These are phyloP conservation scores for Panicum miliaceum DNA, from an alignment of 176 grass and related monocot species.

Conservation along the genomic window DNA sequence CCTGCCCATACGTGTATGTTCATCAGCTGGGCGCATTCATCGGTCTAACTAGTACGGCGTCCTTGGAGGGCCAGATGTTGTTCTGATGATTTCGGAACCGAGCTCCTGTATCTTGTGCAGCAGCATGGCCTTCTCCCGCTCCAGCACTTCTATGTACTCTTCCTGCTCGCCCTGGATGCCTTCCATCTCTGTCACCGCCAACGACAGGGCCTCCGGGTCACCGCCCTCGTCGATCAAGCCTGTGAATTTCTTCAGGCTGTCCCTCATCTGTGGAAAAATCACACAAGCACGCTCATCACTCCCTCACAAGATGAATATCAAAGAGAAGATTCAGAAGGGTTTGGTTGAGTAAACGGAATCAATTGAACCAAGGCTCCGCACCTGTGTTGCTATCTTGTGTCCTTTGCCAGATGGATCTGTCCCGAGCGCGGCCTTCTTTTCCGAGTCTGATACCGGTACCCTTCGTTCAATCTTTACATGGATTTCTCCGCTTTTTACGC, in stretches of 20 bases:
- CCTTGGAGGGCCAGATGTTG: conserved; percentile 61
- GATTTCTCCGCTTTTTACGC: conserved; percentile 77
- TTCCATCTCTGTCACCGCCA: conserved; percentile 77
- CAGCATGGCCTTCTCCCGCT: conserved; percentile 70
- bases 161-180: conserved; percentile 65
- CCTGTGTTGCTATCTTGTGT: conserved; percentile 63
- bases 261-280: conserved; percentile 63
- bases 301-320: background rate
- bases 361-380: background rate
- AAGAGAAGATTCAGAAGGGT: background rate
- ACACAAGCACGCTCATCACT: conserved; percentile 1
- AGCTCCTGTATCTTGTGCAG: conserved; percentile 66
- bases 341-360: background rate
- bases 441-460: conserved; percentile 34
- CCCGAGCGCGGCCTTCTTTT: conserved; percentile 47
- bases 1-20: background rate
- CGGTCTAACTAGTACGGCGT: conserved; percentile 41
- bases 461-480: conserved; percentile 63
- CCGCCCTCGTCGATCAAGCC: conserved; percentile 64
- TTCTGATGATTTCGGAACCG: conserved; percentile 70
- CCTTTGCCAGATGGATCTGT: conserved; percentile 52
- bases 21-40: background rate
- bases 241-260: conserved; percentile 63
- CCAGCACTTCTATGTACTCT: conserved; percentile 67
- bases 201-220: conserved; percentile 65